Evolutionary conservation across 164 flowering plant genomes (phyloP).

Genomic region (Warburgia ugandensis): DNA sequence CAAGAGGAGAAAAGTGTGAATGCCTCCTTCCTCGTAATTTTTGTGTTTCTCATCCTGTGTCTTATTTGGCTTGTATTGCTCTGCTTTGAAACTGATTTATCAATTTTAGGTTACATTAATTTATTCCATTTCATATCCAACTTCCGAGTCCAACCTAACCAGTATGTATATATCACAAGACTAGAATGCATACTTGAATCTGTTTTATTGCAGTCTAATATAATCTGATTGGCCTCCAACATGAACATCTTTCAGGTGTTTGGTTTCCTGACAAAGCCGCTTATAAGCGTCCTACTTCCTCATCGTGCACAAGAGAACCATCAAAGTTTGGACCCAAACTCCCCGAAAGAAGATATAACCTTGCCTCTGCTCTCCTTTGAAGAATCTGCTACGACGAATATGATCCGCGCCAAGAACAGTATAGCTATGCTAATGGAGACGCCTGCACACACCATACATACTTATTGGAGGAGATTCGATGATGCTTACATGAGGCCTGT

Average conservation of each 20-base stretch:
- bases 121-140: too few species aligned
- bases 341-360: constrained; percentile 35
- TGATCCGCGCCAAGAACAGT: constrained; percentile 57
- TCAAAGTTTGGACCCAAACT: constrained; percentile 17
- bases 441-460: constrained; percentile 72
- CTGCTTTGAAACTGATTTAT: too few species aligned
- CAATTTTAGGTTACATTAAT: too few species aligned
- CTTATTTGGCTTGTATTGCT: too few species aligned
- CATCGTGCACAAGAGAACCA: constrained; percentile 8
- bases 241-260: constrained; percentile 60
- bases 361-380: constrained; percentile 60
- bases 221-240: too few species aligned
- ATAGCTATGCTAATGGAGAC: constrained; percentile 65
- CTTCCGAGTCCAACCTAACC: too few species aligned
- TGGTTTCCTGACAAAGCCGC: constrained; percentile 74
- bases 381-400: constrained; percentile 48
- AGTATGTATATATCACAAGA: too few species aligned
- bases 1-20: too few species aligned
- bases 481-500: constrained; percentile 82
- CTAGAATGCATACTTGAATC: too few species aligned
- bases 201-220: too few species aligned
- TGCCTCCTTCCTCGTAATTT: too few species aligned
- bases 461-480: constrained; percentile 82
- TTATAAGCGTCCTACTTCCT: constrained; percentile 47
- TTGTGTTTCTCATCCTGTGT: too few species aligned